A percentile compares a stretch with the other conserved stretches of the same genome.
Conservation (phyloP, 306 rosid genomes). For the Hippophae gyantsensis region DNA sequence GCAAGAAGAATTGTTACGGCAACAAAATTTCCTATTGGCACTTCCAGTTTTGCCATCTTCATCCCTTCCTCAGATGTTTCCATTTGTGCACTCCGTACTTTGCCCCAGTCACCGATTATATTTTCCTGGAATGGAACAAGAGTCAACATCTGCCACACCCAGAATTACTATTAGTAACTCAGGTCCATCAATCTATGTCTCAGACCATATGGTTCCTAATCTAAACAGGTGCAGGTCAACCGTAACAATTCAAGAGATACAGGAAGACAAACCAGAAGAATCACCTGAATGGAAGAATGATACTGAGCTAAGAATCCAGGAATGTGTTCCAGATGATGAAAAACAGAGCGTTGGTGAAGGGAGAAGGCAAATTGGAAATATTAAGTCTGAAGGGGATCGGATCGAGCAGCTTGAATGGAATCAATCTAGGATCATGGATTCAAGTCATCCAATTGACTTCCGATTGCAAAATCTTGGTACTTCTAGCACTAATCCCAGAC, state of each 20-base stretch:
- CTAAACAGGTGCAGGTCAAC: slow-evolving; percentile 42
- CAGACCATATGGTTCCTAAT: slow-evolving; percentile 37
- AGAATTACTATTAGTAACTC: slow-evolving; percentile 38
- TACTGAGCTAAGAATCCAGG: slow-evolving; percentile 24
- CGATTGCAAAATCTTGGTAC: slow-evolving; percentile 30
- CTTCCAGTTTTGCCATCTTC: slow-evolving; percentile 49
- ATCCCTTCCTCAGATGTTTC: slow-evolving; percentile 41
- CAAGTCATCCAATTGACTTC: slow-evolving; percentile 23
- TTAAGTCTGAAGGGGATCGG: slow-evolving; percentile 26
- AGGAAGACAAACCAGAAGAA: slow-evolving; percentile 49
- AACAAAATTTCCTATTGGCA: slow-evolving; percentile 40
- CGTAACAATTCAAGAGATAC: slow-evolving; percentile 68
- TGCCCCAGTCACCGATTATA: slow-evolving; percentile 46
- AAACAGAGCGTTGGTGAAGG: slow-evolving; percentile 26
- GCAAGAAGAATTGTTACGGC: slow-evolving; percentile 55
- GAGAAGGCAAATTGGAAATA: slow-evolving; percentile 24
- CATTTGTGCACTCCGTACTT: slow-evolving; percentile 52
- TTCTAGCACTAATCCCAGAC: slow-evolving; percentile 17
- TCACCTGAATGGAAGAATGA: slow-evolving; percentile 18
- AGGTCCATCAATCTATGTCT: slow-evolving; percentile 41
- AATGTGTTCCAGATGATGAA: slow-evolving; percentile 28
- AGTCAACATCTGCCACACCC: slow-evolving; percentile 39
- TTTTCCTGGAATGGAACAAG: slow-evolving; percentile 43
- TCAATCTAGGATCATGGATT: slow-evolving; percentile 24
- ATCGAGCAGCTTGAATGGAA: slow-evolving; percentile 28